Evolutionary conservation across 441 rosid genomes (phyloP).

Genomic region (Erodium trifolium): DNA sequence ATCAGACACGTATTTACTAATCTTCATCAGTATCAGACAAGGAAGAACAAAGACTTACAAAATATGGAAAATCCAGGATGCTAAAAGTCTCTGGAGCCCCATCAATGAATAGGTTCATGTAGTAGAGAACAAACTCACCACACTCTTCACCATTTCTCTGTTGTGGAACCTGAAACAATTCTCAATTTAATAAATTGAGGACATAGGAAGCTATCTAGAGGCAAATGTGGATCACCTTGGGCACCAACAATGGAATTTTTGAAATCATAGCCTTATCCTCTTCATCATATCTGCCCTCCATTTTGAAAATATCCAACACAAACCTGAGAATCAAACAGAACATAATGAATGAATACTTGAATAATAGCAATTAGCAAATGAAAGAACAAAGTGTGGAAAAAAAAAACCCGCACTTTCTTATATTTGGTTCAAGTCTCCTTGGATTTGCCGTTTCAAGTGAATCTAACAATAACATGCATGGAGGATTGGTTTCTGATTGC

Average conservation of each 20-base stretch:
- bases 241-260: conserved; percentile 51
- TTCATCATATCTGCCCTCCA: conserved; percentile 40
- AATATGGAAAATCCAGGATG: conserved; percentile 40
- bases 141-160: conserved; percentile 72
- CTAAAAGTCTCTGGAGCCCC: conserved; percentile 48
- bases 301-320: conserved; percentile 50
- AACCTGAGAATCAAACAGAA: conserved; percentile 43
- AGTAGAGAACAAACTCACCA: conserved; percentile 75
- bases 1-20: background rate
- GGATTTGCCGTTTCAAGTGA: conserved; percentile 55
- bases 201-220: background rate
- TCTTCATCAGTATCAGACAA: background rate
- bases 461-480: conserved; percentile 77
- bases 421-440: conserved; percentile 53
- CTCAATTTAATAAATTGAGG: background rate
- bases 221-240: conserved; percentile 38
- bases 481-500: conserved; percentile 41
- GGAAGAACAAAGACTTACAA: conserved; percentile 40
- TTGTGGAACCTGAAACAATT: conserved; percentile 68
- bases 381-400: conserved; percentile 2
- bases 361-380: conserved; percentile 8
- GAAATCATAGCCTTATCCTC: conserved; percentile 33
- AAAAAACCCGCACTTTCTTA: conserved; percentile 57
- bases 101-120: conserved; percentile 51
- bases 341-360: conserved; percentile 4